Conservation (phyloP, 2,329 filamentous ascomycete species). For the Calonectria pteridis region DNA sequence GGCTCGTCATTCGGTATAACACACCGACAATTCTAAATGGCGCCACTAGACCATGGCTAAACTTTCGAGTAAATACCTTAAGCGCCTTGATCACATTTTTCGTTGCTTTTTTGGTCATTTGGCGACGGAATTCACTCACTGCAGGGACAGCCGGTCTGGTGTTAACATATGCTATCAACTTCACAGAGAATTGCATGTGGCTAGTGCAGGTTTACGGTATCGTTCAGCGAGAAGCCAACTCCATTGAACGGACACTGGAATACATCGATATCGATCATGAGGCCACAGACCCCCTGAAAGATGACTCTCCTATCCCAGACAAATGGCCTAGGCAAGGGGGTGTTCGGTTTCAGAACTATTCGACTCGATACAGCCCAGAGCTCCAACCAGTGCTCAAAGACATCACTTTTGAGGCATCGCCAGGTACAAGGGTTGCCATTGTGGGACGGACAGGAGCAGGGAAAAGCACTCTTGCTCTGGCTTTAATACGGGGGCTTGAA, state of each 20-base stretch:
- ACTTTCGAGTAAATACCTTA: slow-evolving; percentile 73
- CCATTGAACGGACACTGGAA: slow-evolving; percentile 80
- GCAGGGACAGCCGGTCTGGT: slow-evolving; percentile 80
- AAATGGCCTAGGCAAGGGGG: slow-evolving; percentile 80
- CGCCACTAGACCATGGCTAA: slow-evolving; percentile 82
- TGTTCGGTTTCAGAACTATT: slow-evolving; percentile 78
- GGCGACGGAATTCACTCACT: slow-evolving; percentile 74
- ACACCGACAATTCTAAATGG: slow-evolving; percentile 76
- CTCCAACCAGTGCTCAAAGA: slow-evolving; percentile 78
- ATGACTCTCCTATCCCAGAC: slow-evolving; percentile 71
- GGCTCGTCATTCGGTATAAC: slow-evolving; percentile 74
- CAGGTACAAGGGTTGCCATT: slow-evolving; percentile 77
- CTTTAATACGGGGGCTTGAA: slow-evolving; percentile 82
- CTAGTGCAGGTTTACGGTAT: slow-evolving; percentile 75
- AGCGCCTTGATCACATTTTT: slow-evolving; percentile 75
- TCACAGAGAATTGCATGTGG: slow-evolving; percentile 73
- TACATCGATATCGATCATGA: slow-evolving; percentile 78
- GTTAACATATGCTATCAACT: slow-evolving; percentile 77
- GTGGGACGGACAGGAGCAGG: slow-evolving; percentile 83
- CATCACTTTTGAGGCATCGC: slow-evolving; percentile 72
- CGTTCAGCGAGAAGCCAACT: slow-evolving; percentile 82
- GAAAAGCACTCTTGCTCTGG: slow-evolving; percentile 80
- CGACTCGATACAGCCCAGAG: slow-evolving; percentile 77
- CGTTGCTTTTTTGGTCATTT: slow-evolving; percentile 66
- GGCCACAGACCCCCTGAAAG: slow-evolving; percentile 58